A percentile compares a stretch with the other conserved stretches of the same genome.
Conservation (phyloP, 345 rosid species). For the Eutrema yunnanense region DNA sequence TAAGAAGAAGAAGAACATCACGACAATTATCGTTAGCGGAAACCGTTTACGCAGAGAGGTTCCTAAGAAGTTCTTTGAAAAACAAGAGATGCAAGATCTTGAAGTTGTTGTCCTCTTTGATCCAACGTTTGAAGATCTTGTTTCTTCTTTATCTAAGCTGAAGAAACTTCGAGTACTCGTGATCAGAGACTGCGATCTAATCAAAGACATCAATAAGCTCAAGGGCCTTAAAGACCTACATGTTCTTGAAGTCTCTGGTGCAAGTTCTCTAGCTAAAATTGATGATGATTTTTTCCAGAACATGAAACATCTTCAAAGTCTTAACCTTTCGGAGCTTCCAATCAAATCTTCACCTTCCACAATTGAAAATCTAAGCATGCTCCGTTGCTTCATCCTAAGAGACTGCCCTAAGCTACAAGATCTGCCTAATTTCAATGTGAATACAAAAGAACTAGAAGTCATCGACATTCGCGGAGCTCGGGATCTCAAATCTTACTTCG, state of each 20-base stretch:
- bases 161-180: conserved; percentile 39
- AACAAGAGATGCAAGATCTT: conserved; percentile 26
- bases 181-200: conserved; percentile 40
- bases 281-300: conserved; percentile 26
- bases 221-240: conserved; percentile 14
- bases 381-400: conserved; percentile 44
- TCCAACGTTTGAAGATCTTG: conserved; percentile 26
- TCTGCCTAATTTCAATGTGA: conserved; percentile 30
- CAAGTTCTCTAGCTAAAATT: conserved; percentile 24
- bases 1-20: conserved; percentile 1
- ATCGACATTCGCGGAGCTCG: conserved; percentile 42
- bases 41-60: conserved; percentile 29
- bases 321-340: conserved; percentile 39
- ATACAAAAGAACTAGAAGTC: conserved; percentile 33
- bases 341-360: conserved; percentile 29
- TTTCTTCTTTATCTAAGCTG: background rate
- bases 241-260: conserved; percentile 54
- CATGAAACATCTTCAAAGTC: conserved; percentile 33
- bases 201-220: conserved; percentile 16
- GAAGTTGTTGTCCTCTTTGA: conserved; percentile 41
- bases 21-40: conserved; percentile 40
- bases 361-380: conserved; percentile 17
- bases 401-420: conserved; percentile 30
- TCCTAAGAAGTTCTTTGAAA: conserved; percentile 24
- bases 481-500: conserved; percentile 23